A percentile compares a stretch with the other conserved stretches of the same genome.
phyloP scores from a whole-genome alignment of 1,139 yeast genomes.

The Kurtzmaniella quercitrusa region DNA sequence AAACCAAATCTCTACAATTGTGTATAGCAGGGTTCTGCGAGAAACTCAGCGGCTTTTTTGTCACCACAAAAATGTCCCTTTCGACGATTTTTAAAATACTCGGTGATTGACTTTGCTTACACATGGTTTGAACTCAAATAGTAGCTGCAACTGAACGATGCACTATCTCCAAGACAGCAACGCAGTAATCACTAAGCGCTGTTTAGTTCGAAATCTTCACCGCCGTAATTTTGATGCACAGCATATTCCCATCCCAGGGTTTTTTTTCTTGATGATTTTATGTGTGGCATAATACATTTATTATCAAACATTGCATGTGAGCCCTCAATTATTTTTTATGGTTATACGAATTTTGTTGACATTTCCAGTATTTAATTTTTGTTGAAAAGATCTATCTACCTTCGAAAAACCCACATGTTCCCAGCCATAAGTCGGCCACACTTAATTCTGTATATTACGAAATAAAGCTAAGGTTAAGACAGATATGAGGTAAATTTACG shows the following conservation, averaged over 20 bases:
- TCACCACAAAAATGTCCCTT: too few species aligned
- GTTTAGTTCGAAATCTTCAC: too few species aligned
- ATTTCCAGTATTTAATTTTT: background rate
- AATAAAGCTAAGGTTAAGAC: too few species aligned
- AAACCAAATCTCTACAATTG: background rate
- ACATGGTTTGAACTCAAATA: too few species aligned
- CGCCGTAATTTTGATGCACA: background rate
- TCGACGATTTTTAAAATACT: too few species aligned
- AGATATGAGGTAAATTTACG: too few species aligned
- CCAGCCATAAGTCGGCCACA: background rate
- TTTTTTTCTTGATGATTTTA: background rate
- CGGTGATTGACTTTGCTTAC: too few species aligned
- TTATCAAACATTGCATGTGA: background rate
- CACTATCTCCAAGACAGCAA: background rate
- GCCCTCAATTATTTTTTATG: background rate
- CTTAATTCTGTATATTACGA: background rate
- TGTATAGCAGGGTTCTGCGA: too few species aligned
- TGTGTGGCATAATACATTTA: background rate
- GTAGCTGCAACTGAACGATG: background rate
- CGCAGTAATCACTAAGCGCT: too few species aligned
- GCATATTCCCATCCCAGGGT: background rate
- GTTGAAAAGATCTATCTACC: background rate
- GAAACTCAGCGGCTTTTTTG: too few species aligned
- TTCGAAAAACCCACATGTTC: background rate
- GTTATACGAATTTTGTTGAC: background rate